These are phyloP conservation scores for Pichia sp. DNA, from an alignment of 1,139 yeast genomes.

Conservation along the genomic window DNA sequence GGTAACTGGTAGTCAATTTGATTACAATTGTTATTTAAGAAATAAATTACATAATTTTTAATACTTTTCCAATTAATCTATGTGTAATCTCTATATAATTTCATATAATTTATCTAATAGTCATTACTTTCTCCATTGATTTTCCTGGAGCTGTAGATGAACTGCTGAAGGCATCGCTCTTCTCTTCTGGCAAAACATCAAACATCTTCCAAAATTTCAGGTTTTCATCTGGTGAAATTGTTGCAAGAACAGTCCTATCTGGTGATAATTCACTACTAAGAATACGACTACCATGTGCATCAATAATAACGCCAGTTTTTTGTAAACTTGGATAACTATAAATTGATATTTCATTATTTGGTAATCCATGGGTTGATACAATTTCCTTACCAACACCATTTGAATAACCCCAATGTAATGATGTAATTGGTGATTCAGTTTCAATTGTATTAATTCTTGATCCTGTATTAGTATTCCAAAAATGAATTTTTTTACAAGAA, in stretches of 20 bases:
- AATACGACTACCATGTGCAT: slow-evolving; percentile 89
- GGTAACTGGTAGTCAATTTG: no score
- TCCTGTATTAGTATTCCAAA: slow-evolving; percentile 94
- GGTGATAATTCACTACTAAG: slow-evolving; percentile 82
- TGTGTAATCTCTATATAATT: neutral
- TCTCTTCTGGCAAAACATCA: slow-evolving; percentile 38
- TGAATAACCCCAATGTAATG: slow-evolving; percentile 82
- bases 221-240: slow-evolving; percentile 95
- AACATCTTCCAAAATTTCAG: slow-evolving; percentile 92
- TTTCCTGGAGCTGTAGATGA: slow-evolving; percentile 17
- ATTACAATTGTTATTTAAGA: no score
- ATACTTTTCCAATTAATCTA: no score
- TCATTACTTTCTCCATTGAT: slow-evolving; percentile 22
- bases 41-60: neutral
- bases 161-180: slow-evolving; percentile 20
- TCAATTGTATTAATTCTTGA: slow-evolving; percentile 80
- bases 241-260: slow-evolving; percentile 83
- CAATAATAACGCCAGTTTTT: slow-evolving; percentile 78
- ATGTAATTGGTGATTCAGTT: slow-evolving; percentile 90
- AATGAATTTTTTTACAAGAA: slow-evolving; percentile 80
- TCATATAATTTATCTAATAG: slow-evolving; percentile 11
- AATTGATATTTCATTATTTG: slow-evolving; percentile 75
- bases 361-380: slow-evolving; percentile 92
- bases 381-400: slow-evolving; percentile 73
- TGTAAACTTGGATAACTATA: slow-evolving; percentile 84